Conservation (phyloP, 345 rosid species). For the Eucalyptus pumila region DNA sequence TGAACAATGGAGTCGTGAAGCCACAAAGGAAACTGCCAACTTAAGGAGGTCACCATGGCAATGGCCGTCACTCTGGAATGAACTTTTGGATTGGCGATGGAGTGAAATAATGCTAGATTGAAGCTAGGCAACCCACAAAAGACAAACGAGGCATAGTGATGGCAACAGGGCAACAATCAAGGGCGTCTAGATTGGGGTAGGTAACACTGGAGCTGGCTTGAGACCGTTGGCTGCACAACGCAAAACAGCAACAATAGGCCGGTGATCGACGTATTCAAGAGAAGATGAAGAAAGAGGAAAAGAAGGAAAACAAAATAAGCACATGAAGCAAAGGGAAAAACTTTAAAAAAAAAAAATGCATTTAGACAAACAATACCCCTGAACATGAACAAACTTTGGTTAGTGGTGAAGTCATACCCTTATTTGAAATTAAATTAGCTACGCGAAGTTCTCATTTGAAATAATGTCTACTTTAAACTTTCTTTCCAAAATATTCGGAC, state of each 20-base stretch:
- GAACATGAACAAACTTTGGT: not conserved
- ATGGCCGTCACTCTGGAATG: not conserved
- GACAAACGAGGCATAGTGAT: not conserved
- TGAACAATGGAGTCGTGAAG: not conserved
- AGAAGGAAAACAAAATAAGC: not conserved
- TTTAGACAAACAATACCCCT: not conserved
- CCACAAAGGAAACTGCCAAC: not conserved
- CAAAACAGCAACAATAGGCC: not conserved
- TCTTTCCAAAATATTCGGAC: too few relatives aligned
- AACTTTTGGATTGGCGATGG: not conserved
- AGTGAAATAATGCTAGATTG: not conserved
- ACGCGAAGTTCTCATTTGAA: too few relatives aligned
- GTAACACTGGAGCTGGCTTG: not conserved
- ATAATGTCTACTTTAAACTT: fast-evolving
- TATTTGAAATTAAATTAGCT: not conserved
- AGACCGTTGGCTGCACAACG: not conserved
- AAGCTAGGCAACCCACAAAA: not conserved
- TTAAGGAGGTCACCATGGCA: not conserved
- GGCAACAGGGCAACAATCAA: not conserved
- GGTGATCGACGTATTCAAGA: not conserved
- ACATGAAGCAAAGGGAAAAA: not conserved
- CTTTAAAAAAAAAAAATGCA: not conserved
- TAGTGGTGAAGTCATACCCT: fast-evolving
- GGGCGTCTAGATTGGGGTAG: not conserved
- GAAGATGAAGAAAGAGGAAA: not conserved